Evolutionary conservation across 805 yeast genomes (phyloP), one percentile per base, ranked within the genome.

Genomic region (Schwanniomyces yamadae): DNA sequence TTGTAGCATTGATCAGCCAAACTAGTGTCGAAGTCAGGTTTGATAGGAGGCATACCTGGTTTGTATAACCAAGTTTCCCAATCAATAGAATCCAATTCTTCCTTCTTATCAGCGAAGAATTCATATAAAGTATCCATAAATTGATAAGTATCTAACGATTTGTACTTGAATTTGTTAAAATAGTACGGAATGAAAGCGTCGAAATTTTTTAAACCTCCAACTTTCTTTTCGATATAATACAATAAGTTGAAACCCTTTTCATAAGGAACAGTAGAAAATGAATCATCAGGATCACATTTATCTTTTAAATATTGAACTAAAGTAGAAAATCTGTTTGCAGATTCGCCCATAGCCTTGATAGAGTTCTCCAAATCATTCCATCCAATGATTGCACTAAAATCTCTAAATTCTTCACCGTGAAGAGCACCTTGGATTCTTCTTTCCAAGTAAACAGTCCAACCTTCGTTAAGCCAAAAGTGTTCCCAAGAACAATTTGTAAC

Each of bases 401-500:
- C 91, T 54, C 96, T 77, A 27, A 77, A 70, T 21, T 78, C 61
- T 49, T 85, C 91, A 16, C 93, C 95, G 52, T 86, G 87, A n/a
- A 87, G 57, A 11, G 71, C 75, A 12, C 85, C 95, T 19, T 79
- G 66, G 40, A 89, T 88, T 50, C 95, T 70, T 57, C 96, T 76
- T 61, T 89, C 96, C 23, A 89, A 61, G 57, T 89, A 89, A 25
- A 89, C 96, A 5, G 96, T 88, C 96, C 96, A 89, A 23, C 96
- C 96, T 66, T 89, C 96, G 57, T 89, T 89, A 47, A 89, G 74
- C 93, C 95, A 89, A 59, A 89, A 88, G 63, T 88, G 95, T 54
- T 86, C 90, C 93, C 95, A 89, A 0, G 93, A 83, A 50, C 83
- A 78, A 59, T 87, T 89, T 19, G 96, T 89, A 27, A 89, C 95